Evolutionary conservation across 441 rosid genomes (phyloP), one percentile per base, ranked within the genome.

Genomic region (Melastoma candidum): DNA sequence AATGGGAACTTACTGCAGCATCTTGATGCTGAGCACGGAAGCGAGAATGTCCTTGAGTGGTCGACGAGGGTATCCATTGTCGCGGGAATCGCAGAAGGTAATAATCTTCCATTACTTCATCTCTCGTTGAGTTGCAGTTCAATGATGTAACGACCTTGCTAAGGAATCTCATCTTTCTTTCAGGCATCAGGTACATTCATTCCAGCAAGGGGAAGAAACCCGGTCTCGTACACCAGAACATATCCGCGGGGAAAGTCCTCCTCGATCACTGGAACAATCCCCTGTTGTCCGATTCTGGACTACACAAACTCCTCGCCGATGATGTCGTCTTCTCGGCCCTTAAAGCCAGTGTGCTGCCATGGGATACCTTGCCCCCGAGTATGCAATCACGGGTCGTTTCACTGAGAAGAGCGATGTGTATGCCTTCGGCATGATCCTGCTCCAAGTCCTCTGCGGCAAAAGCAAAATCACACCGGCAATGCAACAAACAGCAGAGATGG

Each of bases 321-420:
- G 56, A 52, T 39, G 22, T 52, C 0, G 46, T 52, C n/a, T 52
- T 52, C 46, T 52, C 46, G n/a, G 13, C 56, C 0, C 56, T 52
- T 7, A 52, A 52, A 36, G 56, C 56, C 56, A 52, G 22, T 17
- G 22, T 17, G 56, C 56, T 1, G 56, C 56, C 45, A 52, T 52
- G 56, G 56, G 56, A 26, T 52, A 52, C 41, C 56, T 52, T 52
- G 56, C 43, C 14, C 56, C 56, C 41, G 56, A 52, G 44, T 52
- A 52, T 44, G 29, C 46, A 25, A 52, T 12, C 26, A 52, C 56
- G 0, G 56, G 56, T 2, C 56, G 56, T 24, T 52, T 52, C 56
- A 52, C 56, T 12, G 56, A 52, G 11, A 52, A 52, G 56, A 52
- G 56, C 0, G 56, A 52, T 0, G 26, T 52, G 12, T 52, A 36